phyloP scores from a whole-genome alignment of 1,284 basidiomycete species.

The Amylostereum areolatum region DNA sequence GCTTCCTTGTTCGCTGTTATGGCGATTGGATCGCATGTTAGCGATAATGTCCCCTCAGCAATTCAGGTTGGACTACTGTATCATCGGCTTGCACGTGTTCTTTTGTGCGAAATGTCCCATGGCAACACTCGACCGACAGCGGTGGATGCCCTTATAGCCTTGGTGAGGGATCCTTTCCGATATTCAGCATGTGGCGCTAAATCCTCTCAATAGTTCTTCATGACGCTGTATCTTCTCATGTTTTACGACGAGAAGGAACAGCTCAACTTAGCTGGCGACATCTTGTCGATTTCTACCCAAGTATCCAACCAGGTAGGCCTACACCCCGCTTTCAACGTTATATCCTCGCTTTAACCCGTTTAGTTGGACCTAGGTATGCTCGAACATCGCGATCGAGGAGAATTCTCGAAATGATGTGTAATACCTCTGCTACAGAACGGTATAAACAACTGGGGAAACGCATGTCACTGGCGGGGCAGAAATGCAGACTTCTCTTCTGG shows the following conservation, averaged over 20 bases:
- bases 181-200: constrained; percentile 4
- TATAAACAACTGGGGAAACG: constrained; percentile 50
- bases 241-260: constrained; percentile 65
- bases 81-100: constrained; percentile 48
- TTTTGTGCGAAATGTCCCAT: too few species aligned
- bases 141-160: constrained; percentile 34
- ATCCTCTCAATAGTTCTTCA: constrained; percentile 46
- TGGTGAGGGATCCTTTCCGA: constrained; percentile 40
- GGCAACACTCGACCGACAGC: too few species aligned
- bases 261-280: constrained; percentile 61
- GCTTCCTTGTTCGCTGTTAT: constrained; percentile 60
- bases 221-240: constrained; percentile 66
- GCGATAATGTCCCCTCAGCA: constrained; percentile 15
- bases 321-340: not conserved
- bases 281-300: constrained; percentile 53
- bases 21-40: constrained; percentile 55
- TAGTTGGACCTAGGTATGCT: too few species aligned
- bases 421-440: constrained; percentile 36
- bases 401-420: too few species aligned
- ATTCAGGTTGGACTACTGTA: constrained; percentile 20
- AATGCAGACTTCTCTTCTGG: constrained; percentile 54
- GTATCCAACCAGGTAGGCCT: constrained; percentile 47
- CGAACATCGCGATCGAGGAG: too few species aligned
- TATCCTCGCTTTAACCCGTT: too few species aligned
- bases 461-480: constrained; percentile 44